Conservation (phyloP, 2,329 filamentous ascomycete species). For the Zasmidium cellare region DNA sequence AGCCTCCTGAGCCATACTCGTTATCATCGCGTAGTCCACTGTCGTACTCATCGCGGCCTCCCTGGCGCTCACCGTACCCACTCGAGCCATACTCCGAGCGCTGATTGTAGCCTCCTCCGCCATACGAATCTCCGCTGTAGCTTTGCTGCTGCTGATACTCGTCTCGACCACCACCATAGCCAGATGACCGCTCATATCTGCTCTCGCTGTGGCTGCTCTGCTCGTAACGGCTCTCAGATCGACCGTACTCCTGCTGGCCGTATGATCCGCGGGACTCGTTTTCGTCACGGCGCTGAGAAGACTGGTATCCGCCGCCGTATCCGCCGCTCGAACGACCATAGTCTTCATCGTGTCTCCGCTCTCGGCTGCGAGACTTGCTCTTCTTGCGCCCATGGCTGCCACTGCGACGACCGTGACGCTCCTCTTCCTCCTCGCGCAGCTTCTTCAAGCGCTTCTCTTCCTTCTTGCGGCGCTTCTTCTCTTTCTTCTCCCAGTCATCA, state of each 20-base stretch:
- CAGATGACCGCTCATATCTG: constrained; percentile 13
- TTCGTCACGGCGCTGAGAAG: too few relatives aligned
- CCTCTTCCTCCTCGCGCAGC: constrained; percentile 26
- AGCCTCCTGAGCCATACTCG: constrained; percentile 16
- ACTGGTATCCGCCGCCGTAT: constrained; percentile 10
- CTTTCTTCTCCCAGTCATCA: constrained; percentile 42
- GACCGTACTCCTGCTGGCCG: constrained; percentile 22
- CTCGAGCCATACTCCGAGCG: constrained; percentile 6
- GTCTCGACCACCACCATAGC: constrained; percentile 18
- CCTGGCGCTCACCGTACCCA: constrained; percentile 6
- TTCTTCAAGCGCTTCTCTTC: constrained; percentile 31
- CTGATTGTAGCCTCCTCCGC: constrained; percentile 14
- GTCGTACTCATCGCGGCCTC: constrained; percentile 9
- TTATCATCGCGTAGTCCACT: constrained; percentile 14
- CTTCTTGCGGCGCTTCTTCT: constrained; percentile 35
- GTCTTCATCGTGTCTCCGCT: constrained; percentile 19
- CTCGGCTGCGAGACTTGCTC: constrained; percentile 13
- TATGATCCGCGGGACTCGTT: constrained; percentile 17
- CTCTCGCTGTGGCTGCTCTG: constrained; percentile 12
- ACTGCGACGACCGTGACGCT: constrained; percentile 16
- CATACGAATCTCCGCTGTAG: constrained; percentile 18
- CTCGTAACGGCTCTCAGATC: constrained; percentile 22
- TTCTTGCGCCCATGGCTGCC: constrained; percentile 18
- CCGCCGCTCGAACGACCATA: constrained; percentile 9
- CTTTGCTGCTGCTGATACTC: constrained; percentile 8